phyloP scores from a whole-genome alignment of 2,329 filamentous ascomycete genomes.

The Hymenoscyphus infarciens region DNA sequence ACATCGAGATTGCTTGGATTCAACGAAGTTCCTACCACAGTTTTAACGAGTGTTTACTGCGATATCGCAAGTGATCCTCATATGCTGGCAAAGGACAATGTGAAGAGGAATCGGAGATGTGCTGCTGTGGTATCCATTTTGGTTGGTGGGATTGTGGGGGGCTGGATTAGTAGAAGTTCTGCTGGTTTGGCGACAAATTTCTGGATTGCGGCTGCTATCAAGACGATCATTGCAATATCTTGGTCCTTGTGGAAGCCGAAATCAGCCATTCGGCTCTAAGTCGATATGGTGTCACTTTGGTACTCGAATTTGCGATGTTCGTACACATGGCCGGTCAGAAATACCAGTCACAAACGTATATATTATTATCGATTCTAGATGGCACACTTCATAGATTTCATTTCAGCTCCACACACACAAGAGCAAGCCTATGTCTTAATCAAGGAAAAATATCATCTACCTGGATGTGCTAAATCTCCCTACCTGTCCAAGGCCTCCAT shows the following conservation, averaged over 20 bases:
- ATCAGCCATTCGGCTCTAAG: slow-evolving; percentile 11
- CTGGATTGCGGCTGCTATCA: slow-evolving; percentile 46
- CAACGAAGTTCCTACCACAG: slow-evolving; percentile 71
- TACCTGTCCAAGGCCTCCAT: too few species aligned
- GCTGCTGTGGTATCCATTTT: slow-evolving; percentile 50
- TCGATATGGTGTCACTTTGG: not conserved
- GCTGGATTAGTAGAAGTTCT: slow-evolving; percentile 49
- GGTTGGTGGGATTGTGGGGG: slow-evolving; percentile 51
- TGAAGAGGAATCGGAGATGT: slow-evolving; percentile 50
- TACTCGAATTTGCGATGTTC: not conserved
- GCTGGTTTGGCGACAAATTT: slow-evolving; percentile 49
- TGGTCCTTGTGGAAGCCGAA: slow-evolving; percentile 58
- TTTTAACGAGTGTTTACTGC: slow-evolving; percentile 78
- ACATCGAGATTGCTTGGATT: slow-evolving; percentile 66
- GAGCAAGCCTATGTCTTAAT: not conserved
- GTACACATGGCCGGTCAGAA: not conserved
- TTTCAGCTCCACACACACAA: not conserved
- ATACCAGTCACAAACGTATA: not conserved
- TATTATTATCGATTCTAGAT: not conserved
- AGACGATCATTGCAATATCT: slow-evolving; percentile 50
- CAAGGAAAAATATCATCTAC: not conserved
- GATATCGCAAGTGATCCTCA: slow-evolving; percentile 68
- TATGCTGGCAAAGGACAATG: slow-evolving; percentile 44
- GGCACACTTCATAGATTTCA: not conserved
- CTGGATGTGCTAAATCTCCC: not conserved